These are phyloP conservation scores for Catunica adiposa DNA, from an alignment of 2,329 filamentous ascomycete genomes.

Conservation along the genomic window DNA sequence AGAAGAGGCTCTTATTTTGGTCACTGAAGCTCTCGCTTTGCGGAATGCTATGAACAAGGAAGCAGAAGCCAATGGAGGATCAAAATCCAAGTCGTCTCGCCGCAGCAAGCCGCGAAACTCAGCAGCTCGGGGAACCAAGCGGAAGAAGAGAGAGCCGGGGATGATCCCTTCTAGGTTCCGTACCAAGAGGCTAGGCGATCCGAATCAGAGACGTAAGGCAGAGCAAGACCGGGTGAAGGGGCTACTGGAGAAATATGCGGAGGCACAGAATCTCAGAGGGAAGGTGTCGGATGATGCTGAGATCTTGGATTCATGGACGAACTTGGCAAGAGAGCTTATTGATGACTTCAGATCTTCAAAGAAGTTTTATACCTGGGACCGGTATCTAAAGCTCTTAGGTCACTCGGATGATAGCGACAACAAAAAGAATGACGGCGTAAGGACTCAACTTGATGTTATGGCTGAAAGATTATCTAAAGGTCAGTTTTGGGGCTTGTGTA, in stretches of 20 bases:
- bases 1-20: conserved; percentile 60
- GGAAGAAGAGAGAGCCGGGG: conserved; percentile 41
- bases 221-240: conserved; percentile 27
- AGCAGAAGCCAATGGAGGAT: conserved; percentile 44
- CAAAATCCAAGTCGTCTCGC: conserved; percentile 67
- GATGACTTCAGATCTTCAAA: conserved; percentile 48
- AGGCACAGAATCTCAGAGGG: conserved; percentile 27
- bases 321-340: conserved; percentile 40
- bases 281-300: conserved; percentile 27
- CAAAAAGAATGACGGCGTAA: conserved; percentile 18
- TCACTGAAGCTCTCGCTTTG: conserved; percentile 57
- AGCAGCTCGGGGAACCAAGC: conserved; percentile 59
- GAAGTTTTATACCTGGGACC: conserved; percentile 50
- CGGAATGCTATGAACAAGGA: conserved; percentile 41
- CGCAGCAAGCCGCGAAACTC: conserved; percentile 52
- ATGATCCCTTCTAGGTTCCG: conserved; percentile 29
- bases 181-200: conserved; percentile 30
- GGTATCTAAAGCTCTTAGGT: conserved; percentile 42
- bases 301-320: conserved; percentile 38
- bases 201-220: conserved; percentile 28
- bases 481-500: conserved; percentile 21
- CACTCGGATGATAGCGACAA: conserved; percentile 17
- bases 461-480: conserved; percentile 38
- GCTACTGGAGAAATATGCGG: conserved; percentile 27
- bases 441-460: conserved; percentile 35